Evolutionary conservation across 139 green algal genomes (phyloP).

Genomic region (Closterium sp.): DNA sequence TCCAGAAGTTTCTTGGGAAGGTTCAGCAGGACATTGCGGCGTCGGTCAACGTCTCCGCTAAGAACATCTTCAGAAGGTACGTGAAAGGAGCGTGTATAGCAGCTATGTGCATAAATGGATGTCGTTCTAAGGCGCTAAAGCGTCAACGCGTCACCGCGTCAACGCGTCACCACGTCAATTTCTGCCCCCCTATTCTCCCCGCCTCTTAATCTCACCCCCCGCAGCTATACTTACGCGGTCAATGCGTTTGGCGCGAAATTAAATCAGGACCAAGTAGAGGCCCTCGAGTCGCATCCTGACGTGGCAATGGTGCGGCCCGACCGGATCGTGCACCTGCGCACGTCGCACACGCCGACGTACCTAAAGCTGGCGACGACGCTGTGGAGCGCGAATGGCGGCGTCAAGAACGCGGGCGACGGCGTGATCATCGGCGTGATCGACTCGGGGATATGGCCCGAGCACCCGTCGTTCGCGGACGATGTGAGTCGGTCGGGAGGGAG

Average conservation of each 20-base stretch:
- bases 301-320: background rate
- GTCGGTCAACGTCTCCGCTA: no score
- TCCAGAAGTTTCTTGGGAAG: no score
- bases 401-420: background rate
- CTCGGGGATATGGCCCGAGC: constrained; percentile 18
- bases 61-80: no score
- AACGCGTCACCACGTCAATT: no score
- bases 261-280: background rate
- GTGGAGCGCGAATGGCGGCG: background rate
- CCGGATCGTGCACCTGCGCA: background rate
- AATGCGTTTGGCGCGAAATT: background rate
- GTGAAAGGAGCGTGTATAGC: no score
- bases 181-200: no score
- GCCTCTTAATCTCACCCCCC: no score
- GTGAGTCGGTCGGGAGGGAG: constrained; percentile 8
- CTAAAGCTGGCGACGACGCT: background rate
- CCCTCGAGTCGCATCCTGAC: background rate
- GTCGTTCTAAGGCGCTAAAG: no score
- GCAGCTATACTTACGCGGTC: background rate
- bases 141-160: no score
- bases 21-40: no score
- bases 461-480: constrained; percentile 16
- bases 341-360: background rate
- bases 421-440: constrained; percentile 36
- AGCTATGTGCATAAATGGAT: no score